These are phyloP conservation scores for Hymenoscyphus albidus DNA, from an alignment of 2,329 filamentous ascomycete species.

Conservation along the genomic window DNA sequence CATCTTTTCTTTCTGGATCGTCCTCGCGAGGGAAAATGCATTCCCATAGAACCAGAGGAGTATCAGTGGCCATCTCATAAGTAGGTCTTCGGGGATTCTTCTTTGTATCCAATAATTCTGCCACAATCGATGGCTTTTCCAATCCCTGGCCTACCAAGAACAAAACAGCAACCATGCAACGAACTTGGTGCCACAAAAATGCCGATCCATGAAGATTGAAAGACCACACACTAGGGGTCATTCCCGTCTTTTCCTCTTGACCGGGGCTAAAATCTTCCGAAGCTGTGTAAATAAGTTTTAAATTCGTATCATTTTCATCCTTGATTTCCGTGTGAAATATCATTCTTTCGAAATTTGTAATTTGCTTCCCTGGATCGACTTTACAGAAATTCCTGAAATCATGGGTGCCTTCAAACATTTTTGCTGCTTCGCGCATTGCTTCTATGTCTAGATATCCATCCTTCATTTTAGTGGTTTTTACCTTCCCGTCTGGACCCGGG, in stretches of 20 bases:
- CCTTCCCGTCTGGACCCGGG: slow-evolving; percentile 21
- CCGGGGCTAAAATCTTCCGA: slow-evolving; percentile 42
- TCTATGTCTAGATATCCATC: slow-evolving; percentile 83
- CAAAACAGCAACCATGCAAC: slow-evolving; percentile 88
- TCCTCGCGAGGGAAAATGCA: slow-evolving; percentile 72
- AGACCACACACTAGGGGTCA: slow-evolving; percentile 67
- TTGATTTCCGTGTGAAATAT: slow-evolving; percentile 81
- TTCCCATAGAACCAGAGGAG: slow-evolving; percentile 91
- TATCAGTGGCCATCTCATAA: slow-evolving; percentile 88
- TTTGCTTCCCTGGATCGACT: slow-evolving; percentile 84
- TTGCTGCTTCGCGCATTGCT: slow-evolving; percentile 79
- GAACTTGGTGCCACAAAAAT: slow-evolving; percentile 97
- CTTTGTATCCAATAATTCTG: slow-evolving; percentile 68
- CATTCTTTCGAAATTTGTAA: slow-evolving; percentile 73
- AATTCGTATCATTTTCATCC: slow-evolving; percentile 54
- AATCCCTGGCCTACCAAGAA: slow-evolving; percentile 89
- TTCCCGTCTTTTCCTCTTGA: slow-evolving; percentile 7
- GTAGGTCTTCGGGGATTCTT: slow-evolving; percentile 72
- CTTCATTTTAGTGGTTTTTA: slow-evolving; percentile 38
- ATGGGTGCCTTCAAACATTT: slow-evolving; percentile 74
- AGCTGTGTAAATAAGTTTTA: slow-evolving; percentile 54
- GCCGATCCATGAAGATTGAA: slow-evolving; percentile 87
- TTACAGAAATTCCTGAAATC: slow-evolving; percentile 99
- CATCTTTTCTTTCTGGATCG: slow-evolving; percentile 47
- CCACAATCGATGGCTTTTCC: slow-evolving; percentile 69